Conservation (phyloP, 257 asterid species). For the Solanum bulbocastanum region DNA sequence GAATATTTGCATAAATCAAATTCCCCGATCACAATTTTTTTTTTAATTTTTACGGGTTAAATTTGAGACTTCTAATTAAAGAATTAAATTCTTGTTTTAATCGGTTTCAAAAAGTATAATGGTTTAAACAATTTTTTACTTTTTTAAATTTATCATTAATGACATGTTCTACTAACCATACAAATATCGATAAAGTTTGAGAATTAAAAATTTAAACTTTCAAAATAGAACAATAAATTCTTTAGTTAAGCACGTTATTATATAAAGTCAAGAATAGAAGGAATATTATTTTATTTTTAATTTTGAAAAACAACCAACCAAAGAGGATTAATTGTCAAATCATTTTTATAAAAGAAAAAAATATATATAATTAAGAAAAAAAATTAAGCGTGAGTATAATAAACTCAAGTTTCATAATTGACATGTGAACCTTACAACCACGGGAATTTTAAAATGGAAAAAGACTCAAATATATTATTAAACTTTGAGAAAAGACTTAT, state of each 20-base stretch:
- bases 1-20: background rate
- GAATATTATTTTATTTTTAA: background rate
- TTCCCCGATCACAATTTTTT: background rate
- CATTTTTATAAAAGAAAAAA: background rate
- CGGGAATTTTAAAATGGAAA: background rate
- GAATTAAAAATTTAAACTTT: background rate
- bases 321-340: background rate
- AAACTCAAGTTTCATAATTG: background rate
- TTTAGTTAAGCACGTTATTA: background rate
- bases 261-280: background rate
- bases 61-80: background rate
- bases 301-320: background rate
- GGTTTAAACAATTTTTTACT: background rate
- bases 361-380: too few species aligned
- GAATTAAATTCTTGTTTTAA: background rate
- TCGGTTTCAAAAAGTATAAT: background rate
- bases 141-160: background rate
- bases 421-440: background rate
- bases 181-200: background rate
- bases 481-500: too few species aligned
- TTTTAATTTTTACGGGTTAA: rapidly evolving
- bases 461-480: too few species aligned
- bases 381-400: background rate
- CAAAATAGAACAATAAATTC: background rate
- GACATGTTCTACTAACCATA: background rate